These are phyloP conservation scores for Solanum bukasovii DNA, from an alignment of 257 asterid genomes.

Conservation along the genomic window DNA sequence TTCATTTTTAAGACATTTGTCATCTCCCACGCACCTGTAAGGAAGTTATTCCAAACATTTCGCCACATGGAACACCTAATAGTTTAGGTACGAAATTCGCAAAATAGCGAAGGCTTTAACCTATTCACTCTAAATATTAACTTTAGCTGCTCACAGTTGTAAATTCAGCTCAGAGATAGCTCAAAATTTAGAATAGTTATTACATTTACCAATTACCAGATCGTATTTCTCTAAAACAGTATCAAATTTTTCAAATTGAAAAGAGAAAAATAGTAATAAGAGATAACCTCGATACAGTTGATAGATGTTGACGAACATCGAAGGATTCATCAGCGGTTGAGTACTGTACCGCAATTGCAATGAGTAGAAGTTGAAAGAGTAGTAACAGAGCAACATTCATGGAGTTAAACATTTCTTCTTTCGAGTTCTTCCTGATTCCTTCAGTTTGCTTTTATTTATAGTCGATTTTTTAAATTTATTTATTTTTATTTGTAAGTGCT, in stretches of 20 bases:
- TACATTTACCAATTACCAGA: neutral
- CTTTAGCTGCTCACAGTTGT: neutral
- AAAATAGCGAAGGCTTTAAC: neutral
- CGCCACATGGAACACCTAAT: neutral
- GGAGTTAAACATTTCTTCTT: neutral
- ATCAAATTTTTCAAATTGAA: neutral
- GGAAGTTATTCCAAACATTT: neutral
- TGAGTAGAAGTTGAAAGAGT: neutral
- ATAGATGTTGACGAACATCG: slow-evolving; percentile 75
- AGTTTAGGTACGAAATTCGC: neutral
- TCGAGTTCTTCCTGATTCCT: neutral
- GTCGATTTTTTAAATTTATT: neutral
- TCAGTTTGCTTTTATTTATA: neutral
- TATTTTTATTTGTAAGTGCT: neutral
- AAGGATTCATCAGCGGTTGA: slow-evolving; percentile 33
- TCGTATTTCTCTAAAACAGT: neutral
- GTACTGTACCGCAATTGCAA: neutral
- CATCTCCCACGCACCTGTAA: neutral
- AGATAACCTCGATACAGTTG: slow-evolving; percentile 68
- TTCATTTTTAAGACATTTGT: neutral
- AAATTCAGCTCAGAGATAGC: neutral
- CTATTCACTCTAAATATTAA: neutral
- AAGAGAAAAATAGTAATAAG: neutral
- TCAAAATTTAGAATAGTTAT: neutral
- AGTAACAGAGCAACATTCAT: neutral